These are phyloP conservation scores for Sclerotinia borealis DNA, from an alignment of 2,329 filamentous ascomycete genomes.

Conservation along the genomic window DNA sequence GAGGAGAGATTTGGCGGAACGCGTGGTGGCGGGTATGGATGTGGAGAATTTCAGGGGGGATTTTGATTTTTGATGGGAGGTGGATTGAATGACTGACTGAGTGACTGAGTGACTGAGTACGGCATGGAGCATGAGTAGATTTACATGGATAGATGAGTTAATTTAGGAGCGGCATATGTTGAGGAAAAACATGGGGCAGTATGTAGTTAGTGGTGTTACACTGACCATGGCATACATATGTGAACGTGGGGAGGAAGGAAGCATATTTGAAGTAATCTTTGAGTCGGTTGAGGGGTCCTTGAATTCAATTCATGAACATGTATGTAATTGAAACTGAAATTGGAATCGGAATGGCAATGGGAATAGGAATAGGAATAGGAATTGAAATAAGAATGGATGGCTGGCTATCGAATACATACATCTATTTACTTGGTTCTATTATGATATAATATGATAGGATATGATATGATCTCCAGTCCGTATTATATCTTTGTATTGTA, in stretches of 20 bases:
- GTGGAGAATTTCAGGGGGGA: constrained; percentile 82
- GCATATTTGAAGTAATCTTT: background rate
- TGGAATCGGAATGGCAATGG: too few species aligned
- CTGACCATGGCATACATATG: background rate
- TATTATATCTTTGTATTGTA: too few species aligned
- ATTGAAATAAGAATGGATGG: too few species aligned
- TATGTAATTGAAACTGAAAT: too few species aligned
- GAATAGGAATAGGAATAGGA: too few species aligned
- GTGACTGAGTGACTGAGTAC: background rate
- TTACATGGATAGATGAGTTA: background rate
- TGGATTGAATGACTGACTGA: background rate
- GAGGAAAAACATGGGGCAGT: background rate
- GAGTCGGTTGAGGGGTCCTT: too few species aligned
- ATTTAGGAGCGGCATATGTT: background rate
- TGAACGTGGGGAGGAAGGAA: background rate
- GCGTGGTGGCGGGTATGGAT: constrained; percentile 85
- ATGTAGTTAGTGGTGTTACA: background rate
- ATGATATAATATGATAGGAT: too few species aligned
- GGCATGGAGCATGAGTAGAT: background rate
- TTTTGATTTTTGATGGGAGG: constrained; percentile 66
- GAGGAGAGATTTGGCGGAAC: constrained; percentile 76
- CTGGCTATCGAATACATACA: too few species aligned
- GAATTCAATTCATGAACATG: too few species aligned
- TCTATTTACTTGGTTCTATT: too few species aligned
- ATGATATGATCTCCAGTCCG: too few species aligned